Base-by-base conservation (phyloP, 768 basidiomycete genomes). In the Chalciporus piperatus region DNA sequence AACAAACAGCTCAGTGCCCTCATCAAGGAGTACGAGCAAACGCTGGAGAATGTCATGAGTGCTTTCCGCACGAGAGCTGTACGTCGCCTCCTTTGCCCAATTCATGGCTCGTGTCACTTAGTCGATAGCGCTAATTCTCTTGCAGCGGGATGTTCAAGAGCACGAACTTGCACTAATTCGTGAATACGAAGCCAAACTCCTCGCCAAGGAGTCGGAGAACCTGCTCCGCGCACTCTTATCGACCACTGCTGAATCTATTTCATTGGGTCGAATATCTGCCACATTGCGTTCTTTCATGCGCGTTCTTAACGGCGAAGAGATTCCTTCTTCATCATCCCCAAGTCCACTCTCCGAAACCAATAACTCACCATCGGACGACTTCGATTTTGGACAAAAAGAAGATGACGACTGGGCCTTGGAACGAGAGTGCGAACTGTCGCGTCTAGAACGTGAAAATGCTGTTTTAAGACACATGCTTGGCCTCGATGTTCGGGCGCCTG, bases 11-110 rank as follows among this genome's bases (percentile, higher is more conserved):
- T 99, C 28, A 90, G 87, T 57, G 74, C 79, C 6, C 75, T 99
- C 47, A 86, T 98, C 61, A 94, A 94, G 62, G 97, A 99, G 67
- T 98, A 97, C 63, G 97, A 99, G 67, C 89, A 92, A 64, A 98
- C 96, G 1, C 73, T 99, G 28, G 97, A 99, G 70, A 89, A 80
- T 7, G 83, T 98, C 40, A 99, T 99, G 97, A 82, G 85, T 77
- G 62, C 72, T 25, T 99, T 99, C 72, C 79, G 97, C 50, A 88
- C 84, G 51, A 83, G 91, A 42, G 96, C 97, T 28, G 96, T 98
- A 68, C 52, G 91, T 82, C 44, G 23, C 17, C n/a, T n/a, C 23
- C 35, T 19, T 28, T 43, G n/a, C n/a, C 12, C 6, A 13, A 14
- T 16, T 37, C 6, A 37, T 37, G 35, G 10, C n/a, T 30, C 28